Conservation (phyloP, 192 early-diverging fungal species). For the Coemansia furcata region DNA sequence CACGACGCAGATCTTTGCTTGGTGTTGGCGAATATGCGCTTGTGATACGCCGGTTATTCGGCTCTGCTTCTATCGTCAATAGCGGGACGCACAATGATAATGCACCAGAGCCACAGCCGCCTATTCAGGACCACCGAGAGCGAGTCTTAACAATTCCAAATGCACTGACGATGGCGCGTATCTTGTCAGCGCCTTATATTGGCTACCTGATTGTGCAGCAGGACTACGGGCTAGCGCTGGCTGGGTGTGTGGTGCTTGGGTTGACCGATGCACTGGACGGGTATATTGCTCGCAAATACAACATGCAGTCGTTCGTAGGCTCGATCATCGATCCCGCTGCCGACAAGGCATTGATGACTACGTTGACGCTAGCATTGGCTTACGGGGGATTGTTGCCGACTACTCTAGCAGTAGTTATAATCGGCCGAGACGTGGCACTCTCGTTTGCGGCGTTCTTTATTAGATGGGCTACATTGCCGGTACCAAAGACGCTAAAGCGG, state of each 20-base stretch:
- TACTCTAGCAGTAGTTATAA: slow-evolving; percentile 74
- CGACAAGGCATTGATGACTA: slow-evolving; percentile 92
- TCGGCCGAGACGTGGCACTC: slow-evolving; percentile 82
- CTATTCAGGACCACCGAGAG: slow-evolving; percentile 51
- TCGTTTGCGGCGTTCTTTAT: slow-evolving; percentile 76
- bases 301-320: slow-evolving; percentile 82
- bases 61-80: neutral
- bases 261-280: slow-evolving; percentile 88
- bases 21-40: neutral
- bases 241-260: slow-evolving; percentile 76
- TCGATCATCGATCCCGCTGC: slow-evolving; percentile 91
- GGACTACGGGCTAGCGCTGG: slow-evolving; percentile 67
- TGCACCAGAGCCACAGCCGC: neutral
- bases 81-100: neutral
- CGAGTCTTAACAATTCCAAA: slow-evolving; percentile 93
- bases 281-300: slow-evolving; percentile 82
- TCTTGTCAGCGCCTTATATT: slow-evolving; percentile 80
- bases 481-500: slow-evolving; percentile 77
- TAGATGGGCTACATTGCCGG: slow-evolving; percentile 82
- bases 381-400: slow-evolving; percentile 71
- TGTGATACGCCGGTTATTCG: neutral
- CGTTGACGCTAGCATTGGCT: slow-evolving; percentile 74
- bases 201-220: slow-evolving; percentile 84
- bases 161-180: slow-evolving; percentile 75
- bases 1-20: neutral